Evolutionary conservation across 1,139 yeast species (phyloP), one percentile per base, ranked within the genome.

Genomic region (Blastobotrys buckinghamii): DNA sequence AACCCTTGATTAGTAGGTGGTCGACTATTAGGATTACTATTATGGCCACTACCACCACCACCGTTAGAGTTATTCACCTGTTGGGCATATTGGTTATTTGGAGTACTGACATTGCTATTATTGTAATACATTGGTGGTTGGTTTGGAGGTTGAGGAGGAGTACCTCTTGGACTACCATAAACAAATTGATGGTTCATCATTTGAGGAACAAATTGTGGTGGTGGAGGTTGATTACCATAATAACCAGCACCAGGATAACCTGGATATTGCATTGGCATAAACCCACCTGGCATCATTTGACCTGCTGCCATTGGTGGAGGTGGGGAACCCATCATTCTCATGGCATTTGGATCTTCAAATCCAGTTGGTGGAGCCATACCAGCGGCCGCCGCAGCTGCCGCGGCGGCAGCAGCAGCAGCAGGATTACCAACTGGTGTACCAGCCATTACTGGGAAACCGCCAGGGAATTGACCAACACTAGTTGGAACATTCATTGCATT

Each of bases 281-380:
- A 55, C 15, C 60, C 61, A 19, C 45, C 43, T 13, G 58, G 57
- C 19, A 56, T 49, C 52, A 56, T 53, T 37, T 56, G 62, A 13
- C 53, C 57, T 17, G 56, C 48, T 13, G 15, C 26, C 17, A 60
- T 60, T 9, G 62, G 60, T 1, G 62, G 58, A 0, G 62, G 56
- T 3, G 57, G 50, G 7, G 56, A 50, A 35, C 55, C 53, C 56
- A 60, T 53, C 37, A 56, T 53, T 17, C 61, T 57, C 37, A 57
- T 53, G 8, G 37, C 37, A 27, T 57, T 59, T 32, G 60, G 55
- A 37, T 60, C 63, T 48, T 50, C 53, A 16, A 55, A 51, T 51
- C 57, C 47, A 1, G 61, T 56, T n/a, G 56, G 54, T 27, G 12
- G 20, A 42, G 59, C 47, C 6, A 55, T 49, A 8, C 56, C 51